Base-by-base conservation (phyloP, 2,329 filamentous ascomycete genomes). In the Talaromyces islandicus region DNA sequence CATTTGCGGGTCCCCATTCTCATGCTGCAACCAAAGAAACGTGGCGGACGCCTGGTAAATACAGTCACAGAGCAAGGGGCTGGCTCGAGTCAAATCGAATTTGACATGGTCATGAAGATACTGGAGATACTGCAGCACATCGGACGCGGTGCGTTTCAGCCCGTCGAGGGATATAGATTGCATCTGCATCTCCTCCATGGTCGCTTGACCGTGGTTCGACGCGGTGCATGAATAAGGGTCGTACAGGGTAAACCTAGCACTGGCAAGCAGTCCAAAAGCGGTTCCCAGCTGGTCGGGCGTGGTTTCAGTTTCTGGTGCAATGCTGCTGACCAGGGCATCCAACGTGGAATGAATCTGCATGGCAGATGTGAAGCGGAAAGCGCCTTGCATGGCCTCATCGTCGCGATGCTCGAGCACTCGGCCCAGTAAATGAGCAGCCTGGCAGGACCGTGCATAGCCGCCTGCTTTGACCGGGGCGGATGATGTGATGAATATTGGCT, bases 1-100 rank as follows among this genome's bases (percentile, higher is more conserved):
- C 29, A 57, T 50, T 46, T 67, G 59, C 21, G 63, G 62, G 30
- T 68, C 62, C 3, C 68, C 72, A 3, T 64, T 69, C 61, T 75
- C 71, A 21, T 69, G 62, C 12, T 69, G 66, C 51, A 71, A 67
- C 70, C 71, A 74, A 1, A 61, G 65, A 65, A 67, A 73, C 35
- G 68, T 74, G 14, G 70, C 68, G 17, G 71, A 70, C 6, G 69
- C 69, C 56, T 71, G 66, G 61, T 75, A 76, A n/a, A 75, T 35
- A 54, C 67, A 66, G 54, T 74, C 70, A 9, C 70, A 65, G 11
- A 71, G 57, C 27, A 69, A 60, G 7, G 67, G 66, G 55, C 65
- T 66, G 32, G 63, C 63, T 5, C 61, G 59, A 21, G 63, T 56
- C 3, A 61, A 57, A 51, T 66, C 63, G 11, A 59, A 35, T 12